Base-by-base conservation (phyloP, 441 rosid genomes). In the Croton laevigatus region DNA sequence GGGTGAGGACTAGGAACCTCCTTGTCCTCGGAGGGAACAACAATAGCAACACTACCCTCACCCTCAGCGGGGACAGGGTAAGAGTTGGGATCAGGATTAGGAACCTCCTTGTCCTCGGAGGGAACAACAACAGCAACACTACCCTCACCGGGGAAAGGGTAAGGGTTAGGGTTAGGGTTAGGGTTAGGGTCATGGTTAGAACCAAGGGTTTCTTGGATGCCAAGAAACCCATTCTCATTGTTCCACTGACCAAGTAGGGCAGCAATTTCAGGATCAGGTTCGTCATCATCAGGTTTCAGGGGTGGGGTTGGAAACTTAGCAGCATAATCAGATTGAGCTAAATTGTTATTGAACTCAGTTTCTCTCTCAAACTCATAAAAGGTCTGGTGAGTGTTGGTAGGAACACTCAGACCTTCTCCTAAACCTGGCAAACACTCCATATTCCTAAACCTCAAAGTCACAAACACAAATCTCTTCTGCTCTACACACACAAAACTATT, bases 91-190 rank as follows among this genome's bases (percentile, higher is more conserved):
- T 13, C 53, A 48, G 52, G 52, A 12, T 6, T n/a, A 49, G 53
- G 8, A 57, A 58, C 70, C 11, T 2, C 64, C 49, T 38, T 36
- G 4, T 19, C 46, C 8, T 70, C 66, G 32, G 37, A 46, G n/a
- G 19, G 45, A 61, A 14, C 64, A 65, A 19, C 57, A 65, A 14
- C 71, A 62, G n/a, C 46, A 9, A 60, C 6, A 48, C 32, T 27
- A 27, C 32, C 32, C 32, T 27, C 32, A 27, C 32, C 2, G 2
- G 32, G 32, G 32, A 45, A 0, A 8, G 11, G 11, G 16, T 10
- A 3, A 40, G 44, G 44, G 44, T 40, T 5, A 40, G 44, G 44
- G 44, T 13, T n/a, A 48, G 52, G 52, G 5, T 6, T 17, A 48
- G 52, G 6, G 17, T 3, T 0, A 48, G 52, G 52, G 6, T 48